Percentiles rank a stretch among this genome's conserved stretches.
These are phyloP conservation scores for Sarocladium kiliense DNA, from an alignment of 2,329 filamentous ascomycete species.

Conservation along the genomic window DNA sequence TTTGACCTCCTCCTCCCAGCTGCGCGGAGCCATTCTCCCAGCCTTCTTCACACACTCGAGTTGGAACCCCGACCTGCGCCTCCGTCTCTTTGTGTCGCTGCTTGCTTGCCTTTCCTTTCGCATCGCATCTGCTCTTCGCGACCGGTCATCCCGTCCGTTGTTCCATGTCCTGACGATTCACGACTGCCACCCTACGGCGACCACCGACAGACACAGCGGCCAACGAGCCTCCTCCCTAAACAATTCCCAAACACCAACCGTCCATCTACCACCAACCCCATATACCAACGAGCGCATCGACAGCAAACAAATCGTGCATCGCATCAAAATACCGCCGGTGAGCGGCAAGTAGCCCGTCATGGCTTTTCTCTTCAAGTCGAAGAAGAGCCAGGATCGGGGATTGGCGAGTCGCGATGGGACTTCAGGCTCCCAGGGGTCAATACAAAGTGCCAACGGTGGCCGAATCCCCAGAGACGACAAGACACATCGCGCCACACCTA, in stretches of 20 bases:
- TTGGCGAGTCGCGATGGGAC: slow-evolving; percentile 50
- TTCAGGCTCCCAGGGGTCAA: slow-evolving; percentile 40
- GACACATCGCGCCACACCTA: slow-evolving; percentile 62
- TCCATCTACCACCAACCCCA: not conserved
- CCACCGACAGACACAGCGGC: not conserved
- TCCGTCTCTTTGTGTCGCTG: not conserved
- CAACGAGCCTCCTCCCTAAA: slow-evolving; percentile 14
- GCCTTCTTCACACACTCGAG: slow-evolving; percentile 8
- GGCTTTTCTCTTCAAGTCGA: slow-evolving; percentile 77
- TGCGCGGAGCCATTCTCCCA: slow-evolving; percentile 4
- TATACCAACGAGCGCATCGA: slow-evolving; percentile 15
- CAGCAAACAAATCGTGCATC: slow-evolving; percentile 1
- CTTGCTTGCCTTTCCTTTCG: not conserved
- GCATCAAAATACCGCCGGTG: slow-evolving; percentile 22
- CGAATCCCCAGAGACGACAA: slow-evolving; percentile 50
- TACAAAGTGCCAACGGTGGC: slow-evolving; percentile 40
- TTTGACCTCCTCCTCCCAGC: not conserved
- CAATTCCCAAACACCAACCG: slow-evolving; percentile 4
- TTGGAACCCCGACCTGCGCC: not conserved
- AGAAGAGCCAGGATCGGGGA: slow-evolving; percentile 65
- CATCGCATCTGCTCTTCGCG: slow-evolving; percentile 3
- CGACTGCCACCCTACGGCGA: not conserved
- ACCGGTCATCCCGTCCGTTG: slow-evolving; percentile 8
- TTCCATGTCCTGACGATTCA: slow-evolving; percentile 1
- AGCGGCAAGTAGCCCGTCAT: slow-evolving; percentile 47